Evolutionary conservation across 306 rosid species (phyloP).

Genomic region (Hippophae rhamnoides): DNA sequence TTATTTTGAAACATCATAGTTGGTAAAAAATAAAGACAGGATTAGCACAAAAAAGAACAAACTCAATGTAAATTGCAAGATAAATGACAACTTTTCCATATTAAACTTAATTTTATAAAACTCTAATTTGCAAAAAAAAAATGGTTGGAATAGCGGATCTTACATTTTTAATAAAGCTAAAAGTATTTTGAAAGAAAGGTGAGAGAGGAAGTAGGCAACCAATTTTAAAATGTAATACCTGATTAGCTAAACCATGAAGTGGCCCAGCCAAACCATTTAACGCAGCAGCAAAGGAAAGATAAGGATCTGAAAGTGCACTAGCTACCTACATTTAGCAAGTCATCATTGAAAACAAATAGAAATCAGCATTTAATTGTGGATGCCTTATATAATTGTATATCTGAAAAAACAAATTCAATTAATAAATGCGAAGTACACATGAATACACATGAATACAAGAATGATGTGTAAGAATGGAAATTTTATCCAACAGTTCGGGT

Average conservation of each 20-base stretch:
- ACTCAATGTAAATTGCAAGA: not conserved
- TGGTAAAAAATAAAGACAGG: no score
- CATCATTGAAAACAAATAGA: slow-evolving; percentile 14
- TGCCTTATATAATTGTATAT: no score
- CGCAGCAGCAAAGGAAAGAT: slow-evolving; percentile 92
- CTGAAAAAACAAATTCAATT: no score
- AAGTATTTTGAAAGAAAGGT: not conserved
- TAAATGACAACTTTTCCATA: not conserved
- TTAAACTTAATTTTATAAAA: not conserved
- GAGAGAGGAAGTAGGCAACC: not conserved
- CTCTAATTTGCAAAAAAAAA: not conserved
- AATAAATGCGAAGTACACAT: no score
- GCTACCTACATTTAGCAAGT: slow-evolving; percentile 55
- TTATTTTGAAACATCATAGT: no score
- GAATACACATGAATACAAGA: no score
- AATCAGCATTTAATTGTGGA: slow-evolving; percentile 3
- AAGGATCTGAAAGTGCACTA: slow-evolving; percentile 94
- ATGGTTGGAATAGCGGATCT: no score
- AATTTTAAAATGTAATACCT: slow-evolving; percentile 41
- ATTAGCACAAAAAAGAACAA: no score
- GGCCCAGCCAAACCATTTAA: slow-evolving; percentile 99
- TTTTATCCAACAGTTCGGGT: no score
- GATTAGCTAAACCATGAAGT: slow-evolving; percentile 98
- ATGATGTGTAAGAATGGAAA: no score
- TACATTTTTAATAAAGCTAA: no score